A percentile compares a stretch with the other conserved stretches of the same genome.
phyloP scores from a whole-genome alignment of 179 eudicot genomes.

The Sideroxylon spinosum region DNA sequence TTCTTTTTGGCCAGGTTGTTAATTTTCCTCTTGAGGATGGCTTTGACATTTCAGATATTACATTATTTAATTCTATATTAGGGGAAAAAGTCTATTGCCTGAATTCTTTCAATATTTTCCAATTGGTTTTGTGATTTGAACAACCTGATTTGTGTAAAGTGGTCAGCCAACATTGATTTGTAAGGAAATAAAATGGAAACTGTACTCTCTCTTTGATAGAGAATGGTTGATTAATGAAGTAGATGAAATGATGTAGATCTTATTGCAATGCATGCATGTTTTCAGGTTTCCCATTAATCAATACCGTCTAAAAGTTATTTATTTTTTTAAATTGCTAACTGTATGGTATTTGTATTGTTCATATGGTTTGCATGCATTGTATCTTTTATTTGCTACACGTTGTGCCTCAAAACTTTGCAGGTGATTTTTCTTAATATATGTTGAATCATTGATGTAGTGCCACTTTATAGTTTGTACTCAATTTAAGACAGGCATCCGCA shows the following conservation, averaged over 20 bases:
- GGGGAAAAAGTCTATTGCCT: neutral
- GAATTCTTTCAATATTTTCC: neutral
- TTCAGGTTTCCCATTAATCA: no score
- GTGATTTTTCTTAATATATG: neutral
- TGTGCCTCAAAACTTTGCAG: neutral
- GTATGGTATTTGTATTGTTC: neutral
- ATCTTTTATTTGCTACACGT: neutral
- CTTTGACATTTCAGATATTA: conserved; percentile 2
- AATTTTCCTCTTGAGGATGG: conserved; percentile 2
- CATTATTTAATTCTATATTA: neutral
- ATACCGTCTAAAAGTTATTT: neutral
- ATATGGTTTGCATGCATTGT: neutral
- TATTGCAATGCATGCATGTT: neutral
- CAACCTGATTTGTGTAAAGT: neutral
- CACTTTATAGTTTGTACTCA: neutral
- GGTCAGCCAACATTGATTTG: neutral
- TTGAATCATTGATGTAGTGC: neutral
- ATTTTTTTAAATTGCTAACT: neutral
- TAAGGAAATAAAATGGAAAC: neutral
- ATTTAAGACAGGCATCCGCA: no score
- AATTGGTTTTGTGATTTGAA: neutral
- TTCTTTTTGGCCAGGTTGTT: conserved; percentile 93
- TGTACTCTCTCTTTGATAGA: neutral
- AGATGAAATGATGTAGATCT: neutral
- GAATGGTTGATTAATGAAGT: neutral